phyloP scores from a whole-genome alignment of 805 yeast genomes.

The Yarrowia osloensis region DNA sequence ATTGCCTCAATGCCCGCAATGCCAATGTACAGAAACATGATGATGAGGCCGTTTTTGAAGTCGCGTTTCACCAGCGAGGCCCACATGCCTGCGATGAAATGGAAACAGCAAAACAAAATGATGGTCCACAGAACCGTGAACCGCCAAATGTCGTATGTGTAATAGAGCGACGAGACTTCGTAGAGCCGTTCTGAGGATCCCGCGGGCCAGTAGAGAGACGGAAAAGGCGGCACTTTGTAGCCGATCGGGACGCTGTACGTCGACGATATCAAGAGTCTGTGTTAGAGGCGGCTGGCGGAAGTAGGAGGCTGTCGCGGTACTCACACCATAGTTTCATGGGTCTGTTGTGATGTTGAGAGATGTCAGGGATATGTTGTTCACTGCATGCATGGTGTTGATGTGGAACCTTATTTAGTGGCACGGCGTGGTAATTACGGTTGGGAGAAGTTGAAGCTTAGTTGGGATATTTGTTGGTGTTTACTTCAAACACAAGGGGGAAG shows the following conservation, averaged over 20 bases:
- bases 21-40: constrained; percentile 51
- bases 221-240: constrained; percentile 75
- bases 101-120: constrained; percentile 64
- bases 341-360: background rate
- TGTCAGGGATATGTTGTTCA: background rate
- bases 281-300: background rate
- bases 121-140: constrained; percentile 84
- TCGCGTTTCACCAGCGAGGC: constrained; percentile 57
- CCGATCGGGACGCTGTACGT: constrained; percentile 64
- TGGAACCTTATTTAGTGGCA: background rate
- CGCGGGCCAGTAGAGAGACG: constrained; percentile 76
- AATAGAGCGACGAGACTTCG: constrained; percentile 62
- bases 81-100: constrained; percentile 62
- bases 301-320: background rate
- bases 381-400: background rate
- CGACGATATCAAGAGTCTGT: constrained; percentile 20
- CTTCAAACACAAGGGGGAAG: background rate
- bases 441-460: background rate
- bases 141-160: constrained; percentile 71
- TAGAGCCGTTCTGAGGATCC: constrained; percentile 42
- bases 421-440: too few species aligned
- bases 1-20: constrained; percentile 67
- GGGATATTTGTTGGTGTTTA: background rate
- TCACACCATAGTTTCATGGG: constrained; percentile 22
- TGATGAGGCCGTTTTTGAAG: constrained; percentile 43